Evolutionary conservation across 805 yeast species (phyloP), one percentile per base, ranked within the genome.

Genomic region (Candida nemodendra): DNA sequence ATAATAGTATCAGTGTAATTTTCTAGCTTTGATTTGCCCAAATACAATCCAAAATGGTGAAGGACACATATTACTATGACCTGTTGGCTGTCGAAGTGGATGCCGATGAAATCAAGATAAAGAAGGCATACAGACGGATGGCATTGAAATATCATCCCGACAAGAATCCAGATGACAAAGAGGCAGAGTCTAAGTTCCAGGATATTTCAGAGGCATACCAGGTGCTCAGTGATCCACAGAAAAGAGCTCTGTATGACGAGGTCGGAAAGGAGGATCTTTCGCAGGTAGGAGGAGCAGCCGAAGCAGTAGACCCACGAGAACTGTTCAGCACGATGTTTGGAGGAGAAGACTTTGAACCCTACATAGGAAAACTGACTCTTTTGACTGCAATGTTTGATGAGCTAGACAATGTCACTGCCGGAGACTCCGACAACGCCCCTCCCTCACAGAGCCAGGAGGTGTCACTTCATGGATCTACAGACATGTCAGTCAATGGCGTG

Each of bases 311-410:
- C 57, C 85, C 91, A 2, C 69, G 76, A 28, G 88, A 81, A 54
- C 79, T 80, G 50, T 82, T 81, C 57, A 70, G 81, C 4, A 72
- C 72, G 66, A 81, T 82, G 42, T 81, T 89, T 62, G 96, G 96
- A 30, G 96, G 96, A 33, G 95, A 84, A 39, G 95, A 93, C 2
- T 89, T 90, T 62, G 74, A 70, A 23, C 81, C 82, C 33, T 82
- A 89, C 72, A 86, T 91, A 51, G 99, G 99, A 4, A 96, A 93
- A 58, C 65, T 89, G 44, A 76, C 89, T 19, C 69, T 90, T 58
- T 62, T 93, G 55, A 79, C 78, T 52, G 95, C 89, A 50, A 65
- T 93, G 57, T 74, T 83, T 50, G 63, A 50, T 41, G 56, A 39
- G 31, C 48, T 41, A 41, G 56, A 80, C 41, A 57, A 39, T 32